A percentile compares a stretch with the other conserved stretches of the same genome.
phyloP scores from a whole-genome alignment of 1,284 basidiomycete genomes.

The Ganoderma multipileum region DNA sequence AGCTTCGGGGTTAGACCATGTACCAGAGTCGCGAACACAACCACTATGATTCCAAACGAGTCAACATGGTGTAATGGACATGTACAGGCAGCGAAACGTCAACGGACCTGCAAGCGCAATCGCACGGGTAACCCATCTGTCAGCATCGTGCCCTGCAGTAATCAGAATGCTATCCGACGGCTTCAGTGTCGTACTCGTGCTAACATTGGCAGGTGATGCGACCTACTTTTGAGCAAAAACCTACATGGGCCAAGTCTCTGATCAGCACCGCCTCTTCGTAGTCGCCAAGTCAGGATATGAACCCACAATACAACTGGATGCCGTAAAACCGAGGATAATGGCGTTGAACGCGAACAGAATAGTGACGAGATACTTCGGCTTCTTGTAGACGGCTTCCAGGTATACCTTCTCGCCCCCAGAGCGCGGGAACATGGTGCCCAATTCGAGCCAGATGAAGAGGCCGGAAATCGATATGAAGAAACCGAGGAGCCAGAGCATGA shows the following conservation, averaged over 20 bases:
- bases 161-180: constrained; percentile 51
- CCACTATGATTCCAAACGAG: constrained; percentile 31
- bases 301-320: constrained; percentile 62
- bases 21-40: constrained; percentile 30
- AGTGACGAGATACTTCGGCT: constrained; percentile 66
- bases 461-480: constrained; percentile 69
- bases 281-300: background rate
- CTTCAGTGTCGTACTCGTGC: background rate
- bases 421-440: constrained; percentile 65
- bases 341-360: constrained; percentile 67
- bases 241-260: constrained; percentile 3
- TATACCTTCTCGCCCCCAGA: constrained; percentile 80
- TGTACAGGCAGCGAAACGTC: background rate
- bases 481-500: constrained; percentile 77
- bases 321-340: constrained; percentile 65
- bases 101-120: constrained; percentile 60
- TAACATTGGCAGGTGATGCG: background rate
- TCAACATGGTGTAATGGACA: background rate
- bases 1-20: constrained; percentile 36
- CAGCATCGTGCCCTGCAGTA: constrained; percentile 48
- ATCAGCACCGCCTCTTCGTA: background rate
- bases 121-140: constrained; percentile 58
- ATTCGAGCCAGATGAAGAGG: constrained; percentile 75
- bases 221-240: constrained; percentile 40
- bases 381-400: constrained; percentile 71